Percentiles rank a stretch among this genome's conserved stretches.
These are phyloP conservation scores for Brasenia schreberi DNA, from an alignment of 164 flowering plant genomes.

Conservation along the genomic window DNA sequence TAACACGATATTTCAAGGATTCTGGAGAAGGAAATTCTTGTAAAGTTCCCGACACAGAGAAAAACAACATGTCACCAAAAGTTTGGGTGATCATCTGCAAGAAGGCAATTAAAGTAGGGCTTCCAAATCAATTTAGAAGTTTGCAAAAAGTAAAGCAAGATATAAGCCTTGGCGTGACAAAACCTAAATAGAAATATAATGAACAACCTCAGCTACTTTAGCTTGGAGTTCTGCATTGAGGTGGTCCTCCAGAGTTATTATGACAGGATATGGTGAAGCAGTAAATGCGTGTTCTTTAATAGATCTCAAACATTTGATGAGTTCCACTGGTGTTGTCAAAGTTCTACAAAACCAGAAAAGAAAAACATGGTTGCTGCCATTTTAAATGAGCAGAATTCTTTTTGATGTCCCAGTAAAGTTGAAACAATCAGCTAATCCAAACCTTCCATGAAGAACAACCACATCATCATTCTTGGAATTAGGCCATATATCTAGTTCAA, in stretches of 20 bases:
- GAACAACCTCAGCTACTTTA: constrained; percentile 59
- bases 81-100: constrained; percentile 53
- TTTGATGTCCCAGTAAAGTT: neutral
- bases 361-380: neutral
- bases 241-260: constrained; percentile 69
- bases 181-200: neutral
- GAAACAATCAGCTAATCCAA: neutral
- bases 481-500: constrained; percentile 87
- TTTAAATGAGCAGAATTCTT: neutral
- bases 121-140: neutral
- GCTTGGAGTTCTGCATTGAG: constrained; percentile 62
- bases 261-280: constrained; percentile 48
- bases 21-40: constrained; percentile 72
- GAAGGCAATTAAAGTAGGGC: neutral
- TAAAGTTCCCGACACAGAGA: constrained; percentile 36
- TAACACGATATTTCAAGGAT: constrained; percentile 40
- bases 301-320: constrained; percentile 55
- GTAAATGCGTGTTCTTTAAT: constrained; percentile 56
- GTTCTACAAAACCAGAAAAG: constrained; percentile 28
- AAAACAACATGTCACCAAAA: constrained; percentile 59
- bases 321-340: constrained; percentile 49
- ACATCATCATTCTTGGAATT: constrained; percentile 48
- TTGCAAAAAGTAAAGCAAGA: neutral
- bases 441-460: constrained; percentile 79
- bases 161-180: neutral